phyloP scores from a whole-genome alignment of 192 early-diverging fungal genomes.

The Gaertneriomyces semiglobifer region DNA sequence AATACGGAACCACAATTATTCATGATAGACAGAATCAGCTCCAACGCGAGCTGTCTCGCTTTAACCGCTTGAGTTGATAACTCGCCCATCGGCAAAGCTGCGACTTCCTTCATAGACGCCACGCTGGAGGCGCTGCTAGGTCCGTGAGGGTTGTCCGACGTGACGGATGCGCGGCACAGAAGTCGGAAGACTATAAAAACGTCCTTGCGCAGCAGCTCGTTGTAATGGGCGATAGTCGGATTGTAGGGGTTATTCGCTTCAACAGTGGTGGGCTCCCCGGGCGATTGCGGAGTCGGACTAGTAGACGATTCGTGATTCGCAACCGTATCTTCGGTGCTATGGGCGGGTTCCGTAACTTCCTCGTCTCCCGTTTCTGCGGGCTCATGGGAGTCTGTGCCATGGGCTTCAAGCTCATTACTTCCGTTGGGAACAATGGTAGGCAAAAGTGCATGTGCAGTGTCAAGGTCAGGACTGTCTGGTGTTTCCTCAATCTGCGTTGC shows the following conservation, averaged over 20 bases:
- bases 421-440: too few species aligned
- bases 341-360: too few species aligned
- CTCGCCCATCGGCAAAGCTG: slow-evolving; percentile 37
- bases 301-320: too few species aligned
- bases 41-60: slow-evolving; percentile 49
- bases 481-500: too few species aligned
- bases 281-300: neutral
- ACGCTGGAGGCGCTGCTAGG: slow-evolving; percentile 31
- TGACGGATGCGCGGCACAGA: slow-evolving; percentile 49
- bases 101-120: slow-evolving; percentile 26
- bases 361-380: too few species aligned
- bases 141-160: slow-evolving; percentile 23
- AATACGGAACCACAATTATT: slow-evolving; percentile 50
- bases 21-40: slow-evolving; percentile 54
- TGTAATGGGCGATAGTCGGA: slow-evolving; percentile 52
- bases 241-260: slow-evolving; percentile 44
- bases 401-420: too few species aligned
- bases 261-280: neutral
- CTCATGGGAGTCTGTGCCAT: too few species aligned
- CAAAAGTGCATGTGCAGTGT: too few species aligned
- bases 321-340: too few species aligned
- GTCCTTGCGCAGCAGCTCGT: slow-evolving; percentile 49
- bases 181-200: slow-evolving; percentile 51
- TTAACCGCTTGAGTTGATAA: slow-evolving; percentile 33
- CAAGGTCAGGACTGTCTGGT: too few species aligned